Conservation (phyloP, 1,284 basidiomycete genomes). For the Trametes pubescens region DNA sequence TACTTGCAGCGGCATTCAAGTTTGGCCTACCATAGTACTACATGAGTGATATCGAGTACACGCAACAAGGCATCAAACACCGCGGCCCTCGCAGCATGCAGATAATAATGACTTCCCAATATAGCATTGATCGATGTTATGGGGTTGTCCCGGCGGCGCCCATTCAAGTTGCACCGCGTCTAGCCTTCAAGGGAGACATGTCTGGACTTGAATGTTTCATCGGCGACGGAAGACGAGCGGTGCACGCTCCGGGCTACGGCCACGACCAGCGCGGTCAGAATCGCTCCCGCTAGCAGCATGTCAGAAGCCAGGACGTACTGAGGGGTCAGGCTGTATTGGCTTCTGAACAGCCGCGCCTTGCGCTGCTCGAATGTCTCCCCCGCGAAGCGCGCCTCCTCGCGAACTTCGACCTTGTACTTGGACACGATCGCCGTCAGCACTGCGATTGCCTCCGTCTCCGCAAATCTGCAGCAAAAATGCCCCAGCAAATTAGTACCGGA, state of each 20-base stretch:
- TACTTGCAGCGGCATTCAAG: too few species aligned
- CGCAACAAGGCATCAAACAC: too few species aligned
- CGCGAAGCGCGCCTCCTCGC: constrained; percentile 43
- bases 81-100: too few species aligned
- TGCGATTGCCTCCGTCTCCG: constrained; percentile 41
- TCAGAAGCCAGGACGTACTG: constrained; percentile 18
- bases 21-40: too few species aligned
- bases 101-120: too few species aligned
- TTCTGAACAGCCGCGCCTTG: constrained; percentile 38
- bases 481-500: neutral
- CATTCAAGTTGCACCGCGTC: too few species aligned
- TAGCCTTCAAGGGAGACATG: too few species aligned
- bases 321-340: constrained; percentile 27
- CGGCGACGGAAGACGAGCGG: constrained; percentile 26
- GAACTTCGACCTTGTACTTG: constrained; percentile 37
- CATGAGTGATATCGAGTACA: too few species aligned
- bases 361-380: constrained; percentile 42
- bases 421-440: constrained; percentile 33
- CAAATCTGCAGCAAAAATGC: constrained; percentile 26
- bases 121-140: too few species aligned
- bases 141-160: too few species aligned
- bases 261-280: neutral
- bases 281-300: neutral
- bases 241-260: constrained; percentile 23
- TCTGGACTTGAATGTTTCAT: too few species aligned